These are phyloP conservation scores for Dorcoceras hygrometricum DNA, from an alignment of 257 asterid species.

Conservation along the genomic window DNA sequence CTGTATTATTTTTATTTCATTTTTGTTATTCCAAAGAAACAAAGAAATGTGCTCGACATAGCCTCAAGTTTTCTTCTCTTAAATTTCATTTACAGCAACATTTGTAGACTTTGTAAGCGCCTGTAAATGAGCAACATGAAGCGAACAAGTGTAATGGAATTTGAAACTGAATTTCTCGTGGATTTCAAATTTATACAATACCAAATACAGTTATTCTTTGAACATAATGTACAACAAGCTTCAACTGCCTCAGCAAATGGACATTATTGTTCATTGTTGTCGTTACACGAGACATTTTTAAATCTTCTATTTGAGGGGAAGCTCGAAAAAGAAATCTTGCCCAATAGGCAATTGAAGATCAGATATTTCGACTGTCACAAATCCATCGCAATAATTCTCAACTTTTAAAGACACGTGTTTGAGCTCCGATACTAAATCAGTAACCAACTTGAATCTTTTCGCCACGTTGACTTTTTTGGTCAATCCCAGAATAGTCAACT, in stretches of 20 bases:
- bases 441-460: conserved; percentile 23
- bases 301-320: conserved; percentile 8
- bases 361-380: conserved; percentile 31
- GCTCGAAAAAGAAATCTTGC: conserved; percentile 34
- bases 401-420: conserved; percentile 8
- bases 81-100: not conserved
- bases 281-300: not conserved
- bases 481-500: conserved; percentile 38
- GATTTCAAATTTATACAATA: too few species aligned
- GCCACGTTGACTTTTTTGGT: conserved; percentile 16
- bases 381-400: conserved; percentile 24
- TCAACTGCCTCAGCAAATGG: not conserved
- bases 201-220: not conserved
- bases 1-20: not conserved
- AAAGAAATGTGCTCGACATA: not conserved
- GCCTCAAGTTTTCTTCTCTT: not conserved
- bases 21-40: not conserved
- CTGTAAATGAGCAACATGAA: not conserved
- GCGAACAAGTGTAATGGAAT: not conserved
- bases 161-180: not conserved
- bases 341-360: conserved; percentile 31
- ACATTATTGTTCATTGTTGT: not conserved
- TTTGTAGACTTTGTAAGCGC: not conserved
- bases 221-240: not conserved
- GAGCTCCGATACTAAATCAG: conserved; percentile 16